Base-by-base conservation (phyloP, 352 stramenopile genomes). In the Pythium oligandrum region DNA sequence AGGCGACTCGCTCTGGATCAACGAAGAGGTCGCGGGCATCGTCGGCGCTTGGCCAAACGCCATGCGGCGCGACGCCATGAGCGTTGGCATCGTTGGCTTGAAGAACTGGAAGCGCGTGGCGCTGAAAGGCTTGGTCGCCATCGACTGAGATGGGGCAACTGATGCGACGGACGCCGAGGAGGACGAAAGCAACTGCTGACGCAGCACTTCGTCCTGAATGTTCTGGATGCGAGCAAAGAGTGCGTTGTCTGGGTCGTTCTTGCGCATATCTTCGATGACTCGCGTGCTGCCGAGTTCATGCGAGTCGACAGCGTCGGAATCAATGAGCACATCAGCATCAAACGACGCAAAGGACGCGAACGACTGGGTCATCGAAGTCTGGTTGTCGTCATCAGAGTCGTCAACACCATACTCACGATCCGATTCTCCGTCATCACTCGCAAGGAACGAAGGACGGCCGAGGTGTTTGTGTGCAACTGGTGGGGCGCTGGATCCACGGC, bases 281-380 rank as follows among this genome's bases (percentile, higher is more conserved):
- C 39, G 44, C n/a, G 44, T 49, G 38, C 48, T 57, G 47, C 48
- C 46, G 35, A 48, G 40, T 37, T 57, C 48, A 37, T 57, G 43
- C 3, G 40, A 17, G 6, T 63, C 56, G 12, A 63, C 44, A 4
- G 50, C 56, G 37, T 47, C 42, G 3, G 56, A 49, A 33, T 57
- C 56, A 40, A 63, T 56, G 30, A 63, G 47, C 37, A 53, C 51
- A 40, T 63, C 56, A 6, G 50, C 56, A 30, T 63, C 56, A 30
- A 63, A 63, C 6, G 56, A 63, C 44, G 56, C 57, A 35, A 63
- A 63, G 32, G 56, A 63, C 30, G 57, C 26, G 7, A 50, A 53
- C 34, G 49, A 57, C 37, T 38, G 44, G 53, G 34, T 57, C 56
- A 6, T 50, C 17, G 17, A 26, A 26, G 17, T 26, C 17, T 26